A percentile compares a stretch with the other conserved stretches of the same genome.
phyloP scores from a whole-genome alignment of 192 early-diverging fungal genomes.

The Gonapodya prolifera region DNA sequence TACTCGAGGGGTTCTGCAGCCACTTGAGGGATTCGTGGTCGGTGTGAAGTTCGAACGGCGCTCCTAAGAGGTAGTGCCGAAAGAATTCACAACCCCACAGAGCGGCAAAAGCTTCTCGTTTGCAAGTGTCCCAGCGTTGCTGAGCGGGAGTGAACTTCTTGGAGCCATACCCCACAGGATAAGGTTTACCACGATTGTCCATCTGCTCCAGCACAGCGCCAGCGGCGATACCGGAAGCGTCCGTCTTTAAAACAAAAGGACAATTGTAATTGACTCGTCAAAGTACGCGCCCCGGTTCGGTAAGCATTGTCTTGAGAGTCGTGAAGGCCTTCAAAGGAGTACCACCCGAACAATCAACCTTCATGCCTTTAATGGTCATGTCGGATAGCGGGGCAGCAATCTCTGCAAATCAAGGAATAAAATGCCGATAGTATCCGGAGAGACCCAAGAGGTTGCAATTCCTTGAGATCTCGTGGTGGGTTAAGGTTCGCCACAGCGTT shows the following conservation, averaged over 20 bases:
- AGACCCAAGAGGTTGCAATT: conserved; percentile 7
- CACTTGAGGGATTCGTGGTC: conserved; percentile 1
- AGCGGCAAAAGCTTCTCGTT: conserved; percentile 14
- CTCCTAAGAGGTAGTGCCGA: conserved; percentile 10
- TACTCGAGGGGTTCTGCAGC: neutral
- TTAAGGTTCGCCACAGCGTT: neutral
- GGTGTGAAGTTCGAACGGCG: neutral
- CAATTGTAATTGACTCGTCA: neutral
- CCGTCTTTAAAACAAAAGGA: neutral
- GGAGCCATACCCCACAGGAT: neutral
- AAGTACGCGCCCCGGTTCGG: neutral
- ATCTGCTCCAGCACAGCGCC: neutral
- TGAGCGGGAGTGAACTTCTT: neutral
- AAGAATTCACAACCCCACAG: conserved; percentile 12
- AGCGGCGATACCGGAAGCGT: neutral
- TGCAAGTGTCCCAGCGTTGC: neutral
- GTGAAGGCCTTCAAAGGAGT: neutral
- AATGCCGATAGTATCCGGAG: conserved; percentile 7
- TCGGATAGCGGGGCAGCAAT: conserved; percentile 1
- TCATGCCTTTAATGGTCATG: neutral
- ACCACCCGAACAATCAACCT: neutral
- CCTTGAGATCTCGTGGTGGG: neutral
- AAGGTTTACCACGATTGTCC: neutral
- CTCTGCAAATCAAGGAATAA: neutral
- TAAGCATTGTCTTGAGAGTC: neutral